These are phyloP conservation scores for Helicocarpus griseus DNA, from an alignment of 2,329 filamentous ascomycete genomes.

Conservation along the genomic window DNA sequence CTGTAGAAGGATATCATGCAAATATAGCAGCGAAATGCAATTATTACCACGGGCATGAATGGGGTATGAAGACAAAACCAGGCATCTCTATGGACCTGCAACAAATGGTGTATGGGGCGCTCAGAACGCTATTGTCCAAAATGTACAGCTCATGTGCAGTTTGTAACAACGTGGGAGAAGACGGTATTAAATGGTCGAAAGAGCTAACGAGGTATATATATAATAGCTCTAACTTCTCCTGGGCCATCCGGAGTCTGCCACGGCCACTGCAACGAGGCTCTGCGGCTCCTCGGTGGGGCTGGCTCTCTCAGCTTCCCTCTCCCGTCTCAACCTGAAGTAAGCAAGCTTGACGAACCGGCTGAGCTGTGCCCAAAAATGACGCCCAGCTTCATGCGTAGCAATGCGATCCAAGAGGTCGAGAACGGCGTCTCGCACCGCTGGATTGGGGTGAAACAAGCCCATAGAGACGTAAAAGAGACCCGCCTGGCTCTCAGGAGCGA, in stretches of 20 bases:
- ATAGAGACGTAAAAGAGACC: conserved; percentile 86
- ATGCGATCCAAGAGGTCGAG: conserved; percentile 75
- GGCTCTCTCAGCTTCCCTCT: conserved; percentile 29
- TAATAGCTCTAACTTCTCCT: conserved; percentile 15
- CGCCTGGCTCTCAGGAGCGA: conserved; percentile 75
- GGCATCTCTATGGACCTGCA: neutral
- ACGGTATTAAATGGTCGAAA: neutral
- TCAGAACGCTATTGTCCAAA: no score
- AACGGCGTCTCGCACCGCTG: conserved; percentile 65
- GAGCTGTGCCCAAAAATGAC: conserved; percentile 83
- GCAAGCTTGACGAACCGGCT: conserved; percentile 84
- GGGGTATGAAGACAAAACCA: neutral
- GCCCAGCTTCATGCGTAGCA: conserved; percentile 75
- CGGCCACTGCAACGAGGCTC: conserved; percentile 28
- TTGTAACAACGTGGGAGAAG: neutral
- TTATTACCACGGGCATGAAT: neutral
- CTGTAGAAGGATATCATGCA: neutral
- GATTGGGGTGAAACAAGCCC: conserved; percentile 82
- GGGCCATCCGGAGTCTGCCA: conserved; percentile 17
- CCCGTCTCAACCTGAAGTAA: conserved; percentile 67
- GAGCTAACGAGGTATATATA: neutral
- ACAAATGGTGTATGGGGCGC: neutral
- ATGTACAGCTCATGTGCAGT: neutral
- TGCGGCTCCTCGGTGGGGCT: conserved; percentile 20
- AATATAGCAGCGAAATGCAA: neutral